A percentile compares a stretch with the other conserved stretches of the same genome.
Evolutionary conservation across 1,284 basidiomycete species (phyloP).

Genomic region (Heliocybe sulcata): DNA sequence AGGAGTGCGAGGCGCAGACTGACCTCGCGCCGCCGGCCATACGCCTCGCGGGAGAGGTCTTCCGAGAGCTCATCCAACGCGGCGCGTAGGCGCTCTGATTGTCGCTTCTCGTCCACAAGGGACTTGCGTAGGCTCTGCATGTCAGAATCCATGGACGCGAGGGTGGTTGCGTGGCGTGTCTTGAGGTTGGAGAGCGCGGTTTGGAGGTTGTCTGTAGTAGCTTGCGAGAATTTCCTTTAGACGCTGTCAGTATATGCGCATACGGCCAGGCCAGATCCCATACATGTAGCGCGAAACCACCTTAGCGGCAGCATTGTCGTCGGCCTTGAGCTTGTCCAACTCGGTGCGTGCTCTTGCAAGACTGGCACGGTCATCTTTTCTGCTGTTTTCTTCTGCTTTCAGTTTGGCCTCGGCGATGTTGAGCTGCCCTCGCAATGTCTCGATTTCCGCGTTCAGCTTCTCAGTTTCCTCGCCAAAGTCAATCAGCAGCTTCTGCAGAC

Average conservation of each 20-base stretch:
- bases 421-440: conserved; percentile 35
- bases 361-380: conserved; percentile 33
- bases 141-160: conserved; percentile 44
- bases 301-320: conserved; percentile 73
- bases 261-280: conserved; percentile 7
- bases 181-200: conserved; percentile 53
- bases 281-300: conserved; percentile 89
- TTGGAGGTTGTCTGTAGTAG: conserved; percentile 67
- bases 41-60: conserved; percentile 67
- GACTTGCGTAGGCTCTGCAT: conserved; percentile 36
- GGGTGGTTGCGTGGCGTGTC: conserved; percentile 56
- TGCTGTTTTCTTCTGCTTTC: conserved; percentile 37
- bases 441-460: conserved; percentile 37
- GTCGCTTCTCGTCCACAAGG: conserved; percentile 33
- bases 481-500: conserved; percentile 39
- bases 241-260: not conserved
- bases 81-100: conserved; percentile 43
- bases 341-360: conserved; percentile 43
- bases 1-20: conserved; percentile 61
- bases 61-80: conserved; percentile 70
- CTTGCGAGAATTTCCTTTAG: conserved; percentile 78
- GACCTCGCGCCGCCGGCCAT: conserved; percentile 71
- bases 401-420: conserved; percentile 32
- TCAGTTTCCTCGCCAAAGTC: conserved; percentile 45
- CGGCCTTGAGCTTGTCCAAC: conserved; percentile 54